Percentiles rank a stretch among this genome's conserved stretches.
phyloP scores from a whole-genome alignment of 495 filamentous ascomycete species.

The Annulohypoxylon moriforme region DNA sequence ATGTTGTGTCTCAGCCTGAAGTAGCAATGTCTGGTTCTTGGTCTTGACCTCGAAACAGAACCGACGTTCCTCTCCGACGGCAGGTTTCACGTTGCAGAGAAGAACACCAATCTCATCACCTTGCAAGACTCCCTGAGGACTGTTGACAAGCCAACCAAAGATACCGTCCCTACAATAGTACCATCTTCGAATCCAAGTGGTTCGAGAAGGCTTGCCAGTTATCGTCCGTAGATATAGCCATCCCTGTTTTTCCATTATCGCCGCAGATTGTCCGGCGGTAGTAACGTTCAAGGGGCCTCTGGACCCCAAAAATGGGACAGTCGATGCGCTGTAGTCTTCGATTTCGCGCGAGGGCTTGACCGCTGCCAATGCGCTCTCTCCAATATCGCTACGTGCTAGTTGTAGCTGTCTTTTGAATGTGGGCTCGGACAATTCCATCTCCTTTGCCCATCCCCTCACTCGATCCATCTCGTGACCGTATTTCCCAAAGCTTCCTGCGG shows the following conservation, averaged over 20 bases:
- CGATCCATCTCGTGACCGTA: conserved; percentile 85
- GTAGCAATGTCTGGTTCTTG: conserved; percentile 86
- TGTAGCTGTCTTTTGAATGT: conserved; percentile 83
- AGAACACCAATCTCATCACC: conserved; percentile 96
- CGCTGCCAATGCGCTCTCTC: conserved; percentile 76
- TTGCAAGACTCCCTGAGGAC: conserved; percentile 88
- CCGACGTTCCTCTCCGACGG: conserved; percentile 89
- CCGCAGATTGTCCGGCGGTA: conserved; percentile 58
- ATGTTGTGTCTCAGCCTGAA: conserved; percentile 92
- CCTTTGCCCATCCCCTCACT: conserved; percentile 88
- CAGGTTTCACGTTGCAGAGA: conserved; percentile 90
- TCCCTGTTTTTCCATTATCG: conserved; percentile 83
- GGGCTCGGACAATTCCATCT: conserved; percentile 87
- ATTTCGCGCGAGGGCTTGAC: conserved; percentile 87
- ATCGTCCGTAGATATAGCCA: conserved; percentile 89
- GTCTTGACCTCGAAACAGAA: conserved; percentile 99
- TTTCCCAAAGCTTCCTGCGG: conserved; percentile 68
- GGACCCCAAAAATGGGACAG: conserved; percentile 84
- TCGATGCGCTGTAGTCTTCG: conserved; percentile 89
- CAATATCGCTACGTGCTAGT: conserved; percentile 81
- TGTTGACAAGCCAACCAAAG: conserved; percentile 94
- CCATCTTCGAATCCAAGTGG: conserved; percentile 90
- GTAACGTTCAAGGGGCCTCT: conserved; percentile 70
- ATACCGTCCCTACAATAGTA: conserved; percentile 95
- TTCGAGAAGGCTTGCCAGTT: conserved; percentile 87